Evolutionary conservation across 805 yeast genomes (phyloP).

Genomic region (Komagataella phaffii): DNA sequence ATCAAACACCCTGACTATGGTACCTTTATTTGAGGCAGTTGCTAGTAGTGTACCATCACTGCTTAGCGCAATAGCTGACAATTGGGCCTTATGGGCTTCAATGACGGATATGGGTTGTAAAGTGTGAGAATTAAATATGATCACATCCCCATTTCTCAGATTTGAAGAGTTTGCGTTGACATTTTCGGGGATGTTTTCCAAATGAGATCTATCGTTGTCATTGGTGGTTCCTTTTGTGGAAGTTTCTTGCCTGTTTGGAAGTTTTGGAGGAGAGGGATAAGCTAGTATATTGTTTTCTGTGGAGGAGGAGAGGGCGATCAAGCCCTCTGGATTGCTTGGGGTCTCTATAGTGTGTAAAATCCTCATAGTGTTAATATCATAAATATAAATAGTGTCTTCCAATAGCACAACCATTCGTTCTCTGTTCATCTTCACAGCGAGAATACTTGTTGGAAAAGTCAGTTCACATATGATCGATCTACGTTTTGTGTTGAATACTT

Average conservation of each 20-base stretch:
- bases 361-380: slow-evolving; percentile 84
- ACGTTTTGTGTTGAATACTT: slow-evolving; percentile 70
- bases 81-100: slow-evolving; percentile 76
- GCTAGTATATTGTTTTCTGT: slow-evolving; percentile 44
- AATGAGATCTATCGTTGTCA: not conserved
- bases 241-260: slow-evolving; percentile 6
- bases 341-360: slow-evolving; percentile 65
- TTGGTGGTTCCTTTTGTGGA: not conserved
- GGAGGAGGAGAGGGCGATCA: slow-evolving; percentile 46
- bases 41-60: slow-evolving; percentile 74
- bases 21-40: slow-evolving; percentile 87
- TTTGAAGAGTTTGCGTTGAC: not conserved
- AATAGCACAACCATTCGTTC: slow-evolving; percentile 73
- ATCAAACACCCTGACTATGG: slow-evolving; percentile 73
- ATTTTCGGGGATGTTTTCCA: not conserved
- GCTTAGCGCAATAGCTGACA: slow-evolving; percentile 62
- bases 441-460: slow-evolving; percentile 71
- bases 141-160: slow-evolving; percentile 53
- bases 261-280: slow-evolving; percentile 67
- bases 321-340: slow-evolving; percentile 41
- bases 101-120: slow-evolving; percentile 75
- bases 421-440: slow-evolving; percentile 70
- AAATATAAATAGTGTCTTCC: slow-evolving; percentile 74
- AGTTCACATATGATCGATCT: slow-evolving; percentile 69
- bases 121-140: slow-evolving; percentile 67